Conservation (phyloP, 805 yeast species). For the Candida khao-thaluensis region DNA sequence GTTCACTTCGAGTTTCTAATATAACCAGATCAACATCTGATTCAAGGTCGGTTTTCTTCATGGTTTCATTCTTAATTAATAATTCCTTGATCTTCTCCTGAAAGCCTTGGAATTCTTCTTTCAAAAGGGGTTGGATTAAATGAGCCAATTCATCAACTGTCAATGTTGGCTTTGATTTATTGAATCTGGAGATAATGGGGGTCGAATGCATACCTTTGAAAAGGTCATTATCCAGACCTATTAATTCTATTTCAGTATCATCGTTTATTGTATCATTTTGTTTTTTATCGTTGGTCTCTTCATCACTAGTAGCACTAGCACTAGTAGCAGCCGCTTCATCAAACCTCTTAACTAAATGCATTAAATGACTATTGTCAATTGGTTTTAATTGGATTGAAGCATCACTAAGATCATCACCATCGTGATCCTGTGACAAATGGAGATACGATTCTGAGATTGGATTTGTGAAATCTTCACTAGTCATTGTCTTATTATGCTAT, state of each 20-base stretch:
- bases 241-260: slow-evolving; percentile 13
- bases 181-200: slow-evolving; percentile 14
- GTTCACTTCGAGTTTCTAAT: slow-evolving; percentile 6
- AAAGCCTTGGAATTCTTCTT: slow-evolving; percentile 19
- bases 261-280: slow-evolving; percentile 6
- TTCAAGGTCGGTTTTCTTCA: background rate
- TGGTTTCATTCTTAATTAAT: slow-evolving; percentile 1
- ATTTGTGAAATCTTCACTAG: slow-evolving; percentile 22
- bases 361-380: slow-evolving; percentile 9
- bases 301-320: slow-evolving; percentile 5
- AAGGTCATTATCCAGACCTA: slow-evolving; percentile 10
- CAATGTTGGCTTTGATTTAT: slow-evolving; percentile 6
- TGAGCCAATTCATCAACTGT: slow-evolving; percentile 17
- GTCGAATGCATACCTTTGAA: slow-evolving; percentile 22
- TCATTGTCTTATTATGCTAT: slow-evolving; percentile 8
- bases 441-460: slow-evolving; percentile 32
- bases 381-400: slow-evolving; percentile 1
- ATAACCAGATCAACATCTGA: slow-evolving; percentile 1
- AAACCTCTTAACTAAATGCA: slow-evolving; percentile 18
- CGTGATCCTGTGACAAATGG: slow-evolving; percentile 20
- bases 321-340: slow-evolving; percentile 8
- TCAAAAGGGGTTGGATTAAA: slow-evolving; percentile 18
- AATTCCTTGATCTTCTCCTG: slow-evolving; percentile 13
- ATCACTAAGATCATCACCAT: slow-evolving; percentile 5
- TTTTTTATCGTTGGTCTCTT: background rate